Evolutionary conservation across 768 basidiomycete species (phyloP).

Genomic region (Leccinum longicurvipes): DNA sequence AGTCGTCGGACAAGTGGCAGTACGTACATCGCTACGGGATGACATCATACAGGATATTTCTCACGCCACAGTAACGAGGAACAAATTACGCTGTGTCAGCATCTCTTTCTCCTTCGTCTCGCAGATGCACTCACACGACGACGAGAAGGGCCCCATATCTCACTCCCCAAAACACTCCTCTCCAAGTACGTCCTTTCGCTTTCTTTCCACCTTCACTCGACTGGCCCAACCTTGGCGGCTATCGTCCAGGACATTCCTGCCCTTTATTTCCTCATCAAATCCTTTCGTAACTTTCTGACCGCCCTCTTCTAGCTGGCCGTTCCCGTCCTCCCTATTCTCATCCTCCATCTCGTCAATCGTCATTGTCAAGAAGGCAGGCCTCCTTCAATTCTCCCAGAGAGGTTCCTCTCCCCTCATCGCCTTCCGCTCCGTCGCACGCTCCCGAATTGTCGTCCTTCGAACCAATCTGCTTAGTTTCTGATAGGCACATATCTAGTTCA

Average conservation of each 20-base stretch:
- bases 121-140: neutral
- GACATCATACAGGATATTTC: neutral
- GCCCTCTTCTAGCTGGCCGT: neutral
- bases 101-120: neutral
- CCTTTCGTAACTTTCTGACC: neutral
- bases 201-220: too few relatives aligned
- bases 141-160: neutral
- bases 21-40: neutral
- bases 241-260: neutral
- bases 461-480: neutral
- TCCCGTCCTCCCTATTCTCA: neutral
- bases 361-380: neutral
- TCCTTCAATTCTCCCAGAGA: neutral
- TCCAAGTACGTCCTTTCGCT: too few relatives aligned
- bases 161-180: neutral
- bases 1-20: neutral
- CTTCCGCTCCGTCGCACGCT: neutral
- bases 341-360: neutral
- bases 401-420: neutral
- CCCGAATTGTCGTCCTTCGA: neutral
- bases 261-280: neutral
- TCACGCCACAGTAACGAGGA: constrained; percentile 7
- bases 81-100: neutral
- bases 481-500: neutral
- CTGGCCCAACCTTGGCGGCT: neutral